A percentile compares a stretch with the other conserved stretches of the same genome.
phyloP scores from a whole-genome alignment of 225 moss, liverwort and hornwort genomes.

The Rhytidiadelphus loreus region DNA sequence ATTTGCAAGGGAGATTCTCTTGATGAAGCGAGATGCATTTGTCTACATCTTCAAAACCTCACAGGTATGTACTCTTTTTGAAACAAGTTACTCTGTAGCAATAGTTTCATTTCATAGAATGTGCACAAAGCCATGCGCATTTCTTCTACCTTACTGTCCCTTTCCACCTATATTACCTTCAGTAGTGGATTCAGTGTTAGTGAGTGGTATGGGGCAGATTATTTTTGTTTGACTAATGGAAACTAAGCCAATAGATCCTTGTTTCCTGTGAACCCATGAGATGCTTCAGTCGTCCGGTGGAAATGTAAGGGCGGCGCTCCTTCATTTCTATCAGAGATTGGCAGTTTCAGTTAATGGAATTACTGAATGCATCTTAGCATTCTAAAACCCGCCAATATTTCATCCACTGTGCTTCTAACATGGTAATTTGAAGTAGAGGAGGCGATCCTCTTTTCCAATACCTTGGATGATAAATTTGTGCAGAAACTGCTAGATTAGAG shows the following conservation, averaged over 20 bases:
- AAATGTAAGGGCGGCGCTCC: background rate
- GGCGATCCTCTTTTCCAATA: background rate
- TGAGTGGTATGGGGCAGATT: background rate
- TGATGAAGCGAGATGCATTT: constrained; percentile 50
- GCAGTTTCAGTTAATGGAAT: background rate
- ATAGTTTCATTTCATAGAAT: background rate
- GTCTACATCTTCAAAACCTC: constrained; percentile 49
- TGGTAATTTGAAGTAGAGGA: background rate
- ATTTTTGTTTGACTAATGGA: background rate
- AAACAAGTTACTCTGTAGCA: background rate
- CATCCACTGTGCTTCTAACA: background rate
- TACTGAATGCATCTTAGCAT: background rate
- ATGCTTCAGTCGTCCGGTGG: background rate
- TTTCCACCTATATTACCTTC: background rate
- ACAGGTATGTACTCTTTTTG: constrained; percentile 1
- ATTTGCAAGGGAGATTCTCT: constrained; percentile 40
- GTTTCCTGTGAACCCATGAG: background rate
- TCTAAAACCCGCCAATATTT: background rate
- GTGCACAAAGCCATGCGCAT: background rate
- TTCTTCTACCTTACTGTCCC: background rate
- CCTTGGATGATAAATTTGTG: too few species aligned
- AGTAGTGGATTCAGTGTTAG: background rate
- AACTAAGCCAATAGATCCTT: background rate
- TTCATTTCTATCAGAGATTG: background rate
- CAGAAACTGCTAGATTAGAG: background rate